Base-by-base conservation (phyloP, 352 stramenopile species). In the Globisporangium mamillatum region DNA sequence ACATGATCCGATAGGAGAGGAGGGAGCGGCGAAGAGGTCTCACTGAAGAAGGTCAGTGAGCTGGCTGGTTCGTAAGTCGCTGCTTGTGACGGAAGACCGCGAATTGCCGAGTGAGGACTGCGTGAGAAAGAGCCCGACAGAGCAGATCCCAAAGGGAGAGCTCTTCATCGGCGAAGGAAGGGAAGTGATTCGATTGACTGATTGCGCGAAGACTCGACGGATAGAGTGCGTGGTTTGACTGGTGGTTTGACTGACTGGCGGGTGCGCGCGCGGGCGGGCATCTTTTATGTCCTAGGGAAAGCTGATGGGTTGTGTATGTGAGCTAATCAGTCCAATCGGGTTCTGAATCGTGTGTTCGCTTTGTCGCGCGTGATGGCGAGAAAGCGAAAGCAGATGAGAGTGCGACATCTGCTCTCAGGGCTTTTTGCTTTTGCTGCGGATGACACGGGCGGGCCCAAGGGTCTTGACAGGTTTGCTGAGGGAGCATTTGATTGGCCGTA, bases 1-100 rank as follows among this genome's bases (percentile, higher is more conserved):
- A 79, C 72, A 81, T 79, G 34, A 58, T 64, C 32, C 8, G 29
- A 24, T 29, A 29, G 25, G 25, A 29, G 53, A 41, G 18, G 52
- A 24, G 8, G 10, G 53, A 24, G 18, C 22, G 53, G 20, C 2
- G 25, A 58, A 55, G 52, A 58, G 52, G 24, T 58, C 52, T 58
- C 52, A 58, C 52, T 4, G 22, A 32, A 4, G 50, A 29, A 29
- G 54, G 54, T 27, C 10, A 12, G 54, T 44, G 54, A 60, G 27
- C 14, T 20, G 54, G 16, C 18, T 24, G 27, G 32, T 4, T 38
- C 54, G 46, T 14, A 18, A 53, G 38, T 46, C 38, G 46, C 44
- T 52, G 44, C 7, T 16, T 60, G 54, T 24, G 4, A 25, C 54
- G 36, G 54, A 16, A 60, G 54, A 44, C 14, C 27, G 54, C 54